Conservation (phyloP, 2,329 filamentous ascomycete species). For the Colletotrichum echinochloae region DNA sequence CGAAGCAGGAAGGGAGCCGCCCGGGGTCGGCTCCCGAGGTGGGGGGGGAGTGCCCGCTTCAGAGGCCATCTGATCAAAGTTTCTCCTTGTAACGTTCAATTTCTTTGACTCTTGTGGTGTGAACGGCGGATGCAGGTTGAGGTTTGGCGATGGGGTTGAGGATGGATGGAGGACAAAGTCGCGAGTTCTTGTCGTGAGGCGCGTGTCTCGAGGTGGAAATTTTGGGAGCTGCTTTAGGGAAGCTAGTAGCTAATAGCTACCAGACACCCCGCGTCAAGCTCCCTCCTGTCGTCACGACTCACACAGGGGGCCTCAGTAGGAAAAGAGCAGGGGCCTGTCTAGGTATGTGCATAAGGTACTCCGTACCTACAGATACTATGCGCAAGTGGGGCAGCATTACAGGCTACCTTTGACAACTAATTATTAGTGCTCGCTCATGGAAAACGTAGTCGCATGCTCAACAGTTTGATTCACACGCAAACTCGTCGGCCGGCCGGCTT, state of each 20-base stretch:
- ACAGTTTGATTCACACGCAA: background rate
- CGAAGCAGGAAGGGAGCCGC: conserved; percentile 52
- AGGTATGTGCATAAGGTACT: no score
- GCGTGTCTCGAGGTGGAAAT: conserved; percentile 28
- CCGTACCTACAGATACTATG: no score
- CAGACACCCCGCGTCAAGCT: conserved; percentile 33
- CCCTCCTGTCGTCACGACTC: conserved; percentile 24
- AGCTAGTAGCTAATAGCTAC: conserved; percentile 32
- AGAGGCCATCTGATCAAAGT: conserved; percentile 48
- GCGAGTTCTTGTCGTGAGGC: conserved; percentile 13
- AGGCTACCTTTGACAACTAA: conserved; percentile 11
- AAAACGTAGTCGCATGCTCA: background rate
- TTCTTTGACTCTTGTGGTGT: conserved; percentile 29
- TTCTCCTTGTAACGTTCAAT: background rate
- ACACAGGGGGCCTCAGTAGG: conserved; percentile 19
- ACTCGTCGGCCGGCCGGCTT: background rate
- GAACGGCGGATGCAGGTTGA: background rate
- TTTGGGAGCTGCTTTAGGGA: conserved; percentile 22
- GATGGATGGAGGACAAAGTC: conserved; percentile 3
- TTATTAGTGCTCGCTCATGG: background rate
- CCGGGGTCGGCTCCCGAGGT: conserved; percentile 57
- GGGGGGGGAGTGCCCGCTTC: conserved; percentile 55
- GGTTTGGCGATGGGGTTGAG: background rate
- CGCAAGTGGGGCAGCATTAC: conserved; percentile 12
- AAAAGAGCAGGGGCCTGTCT: conserved; percentile 30